Conservation (phyloP, 108 stramenopile genomes). For the Parietichytrium sp. region DNA sequence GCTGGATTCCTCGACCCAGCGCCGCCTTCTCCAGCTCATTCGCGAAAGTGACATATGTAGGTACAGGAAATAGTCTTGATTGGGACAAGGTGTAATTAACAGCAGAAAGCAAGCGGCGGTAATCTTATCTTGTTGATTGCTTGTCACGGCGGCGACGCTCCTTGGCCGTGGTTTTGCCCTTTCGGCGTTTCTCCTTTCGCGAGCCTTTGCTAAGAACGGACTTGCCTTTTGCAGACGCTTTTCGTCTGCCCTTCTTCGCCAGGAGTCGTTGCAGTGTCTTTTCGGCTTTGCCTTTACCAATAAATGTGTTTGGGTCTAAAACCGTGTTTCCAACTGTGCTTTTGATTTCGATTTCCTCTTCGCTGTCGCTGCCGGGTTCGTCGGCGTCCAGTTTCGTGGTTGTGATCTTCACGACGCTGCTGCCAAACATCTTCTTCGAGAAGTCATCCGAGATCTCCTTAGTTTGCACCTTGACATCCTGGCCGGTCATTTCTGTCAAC, state of each 20-base stretch:
- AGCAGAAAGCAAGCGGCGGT: too few relatives aligned
- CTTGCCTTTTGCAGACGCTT: background rate
- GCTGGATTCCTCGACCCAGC: too few relatives aligned
- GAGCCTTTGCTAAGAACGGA: background rate
- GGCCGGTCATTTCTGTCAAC: conserved; percentile 5
- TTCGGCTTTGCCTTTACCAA: conserved; percentile 1
- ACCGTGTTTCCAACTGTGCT: background rate
- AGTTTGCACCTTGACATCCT: background rate
- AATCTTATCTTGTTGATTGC: too few relatives aligned
- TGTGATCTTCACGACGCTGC: background rate
- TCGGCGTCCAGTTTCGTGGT: conserved; percentile 26
- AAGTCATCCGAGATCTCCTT: conserved; percentile 10
- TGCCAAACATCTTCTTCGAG: conserved; percentile 21
- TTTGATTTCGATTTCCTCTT: background rate
- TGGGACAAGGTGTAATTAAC: too few relatives aligned
- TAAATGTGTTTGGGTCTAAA: background rate
- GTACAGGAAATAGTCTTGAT: too few relatives aligned
- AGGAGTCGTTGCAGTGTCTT: background rate
- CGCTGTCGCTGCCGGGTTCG: background rate
- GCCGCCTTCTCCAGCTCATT: too few relatives aligned
- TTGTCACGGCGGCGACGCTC: conserved; percentile 33
- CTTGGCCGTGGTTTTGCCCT: background rate
- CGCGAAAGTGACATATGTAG: too few relatives aligned
- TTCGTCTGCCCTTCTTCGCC: background rate
- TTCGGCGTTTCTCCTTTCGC: background rate